Conservation (phyloP, 2,329 filamentous ascomycete species). For the Talaromyces funiculosus region DNA sequence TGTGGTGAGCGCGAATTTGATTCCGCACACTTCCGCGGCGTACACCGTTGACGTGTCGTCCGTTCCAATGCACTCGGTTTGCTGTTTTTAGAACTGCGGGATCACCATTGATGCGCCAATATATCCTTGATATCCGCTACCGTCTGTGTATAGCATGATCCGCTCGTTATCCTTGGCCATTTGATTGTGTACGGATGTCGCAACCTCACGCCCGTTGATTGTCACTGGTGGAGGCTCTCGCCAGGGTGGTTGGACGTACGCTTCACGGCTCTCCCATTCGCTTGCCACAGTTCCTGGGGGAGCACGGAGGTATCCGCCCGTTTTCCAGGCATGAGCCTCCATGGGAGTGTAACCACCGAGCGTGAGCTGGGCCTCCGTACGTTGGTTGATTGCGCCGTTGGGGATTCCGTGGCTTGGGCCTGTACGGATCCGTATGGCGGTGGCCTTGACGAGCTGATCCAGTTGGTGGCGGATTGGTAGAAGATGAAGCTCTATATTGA, state of each 20-base stretch:
- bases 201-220: background rate
- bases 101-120: background rate
- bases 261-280: slow-evolving; percentile 4
- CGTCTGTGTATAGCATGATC: background rate
- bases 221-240: slow-evolving; percentile 9
- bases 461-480: background rate
- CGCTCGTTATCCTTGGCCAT: background rate
- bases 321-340: background rate
- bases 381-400: background rate
- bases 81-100: background rate
- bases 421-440: background rate
- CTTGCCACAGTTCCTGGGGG: background rate
- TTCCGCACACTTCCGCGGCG: background rate
- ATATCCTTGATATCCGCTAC: background rate
- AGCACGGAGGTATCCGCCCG: background rate
- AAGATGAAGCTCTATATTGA: background rate
- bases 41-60: background rate
- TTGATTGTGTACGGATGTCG: background rate
- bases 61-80: background rate
- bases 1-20: background rate
- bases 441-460: background rate
- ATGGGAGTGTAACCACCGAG: slow-evolving; percentile 3
- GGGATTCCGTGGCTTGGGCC: background rate
- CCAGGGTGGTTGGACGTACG: slow-evolving; percentile 12
- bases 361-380: background rate